Evolutionary conservation across 345 rosid species (phyloP), one percentile per base, ranked within the genome.

Genomic region (Anastatica hierochuntica): DNA sequence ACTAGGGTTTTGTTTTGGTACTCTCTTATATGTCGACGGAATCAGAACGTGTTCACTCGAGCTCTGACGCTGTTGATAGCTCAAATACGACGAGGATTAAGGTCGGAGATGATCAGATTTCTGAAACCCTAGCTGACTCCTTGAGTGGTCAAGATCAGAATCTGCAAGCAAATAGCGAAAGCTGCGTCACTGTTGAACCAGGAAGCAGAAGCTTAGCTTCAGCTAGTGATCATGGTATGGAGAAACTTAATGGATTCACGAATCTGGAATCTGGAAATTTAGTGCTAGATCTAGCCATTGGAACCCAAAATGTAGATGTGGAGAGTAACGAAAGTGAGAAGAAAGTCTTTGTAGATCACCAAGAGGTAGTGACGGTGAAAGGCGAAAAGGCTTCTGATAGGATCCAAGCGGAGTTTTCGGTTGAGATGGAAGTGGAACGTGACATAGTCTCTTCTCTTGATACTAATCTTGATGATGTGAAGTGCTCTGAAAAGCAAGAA

Each of bases 1-100:
- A n/a, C n/a, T 66, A 66, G 70, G 70, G 70, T 66, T 58, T 65
- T 24, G 37, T 30, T 34, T 34, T 17, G 58, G 56, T 16, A n/a
- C 15, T 31, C 16, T 36, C 17, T n/a, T n/a, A n/a, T 48, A 66
- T 66, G 70, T 19, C 64, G 43, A 66, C 30, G 49, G 64, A 58
- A 29, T 8, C 47, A 50, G 54, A 36, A 43, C 2, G 13, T 36
- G 9, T 29, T 50, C 19, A 11, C 3, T 43, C 46, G 1, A 14
- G 27, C 1, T 42, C 46, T 19, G 69, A 56, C 2, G 39, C 58
- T 33, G 10, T 10, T 35, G 53, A 15, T 24, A 30, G 10, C 34
- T 18, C 36, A 43, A 36, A 27, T n/a, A n/a, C n/a, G n/a, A n/a
- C n/a, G n/a, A n/a, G n/a, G n/a, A n/a, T n/a, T n/a, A n/a, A n/a